phyloP scores from a whole-genome alignment of 805 yeast species.

The Kurtzmaniella fragi region DNA sequence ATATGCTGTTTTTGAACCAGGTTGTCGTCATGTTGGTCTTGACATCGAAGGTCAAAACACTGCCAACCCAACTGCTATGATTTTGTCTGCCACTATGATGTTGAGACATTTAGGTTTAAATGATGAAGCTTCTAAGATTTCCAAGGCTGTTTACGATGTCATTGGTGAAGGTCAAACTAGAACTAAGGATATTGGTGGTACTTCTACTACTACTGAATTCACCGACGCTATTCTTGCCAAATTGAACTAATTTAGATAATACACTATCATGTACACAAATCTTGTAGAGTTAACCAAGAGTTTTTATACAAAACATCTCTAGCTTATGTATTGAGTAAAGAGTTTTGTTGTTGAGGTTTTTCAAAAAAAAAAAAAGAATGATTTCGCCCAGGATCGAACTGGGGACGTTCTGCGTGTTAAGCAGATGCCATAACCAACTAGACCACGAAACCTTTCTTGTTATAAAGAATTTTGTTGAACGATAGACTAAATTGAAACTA shows the following conservation, averaged over 20 bases:
- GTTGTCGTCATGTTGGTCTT: conserved; percentile 98
- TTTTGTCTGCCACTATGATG: conserved; percentile 84
- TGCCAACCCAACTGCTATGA: conserved; percentile 98
- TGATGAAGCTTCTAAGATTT: conserved; percentile 76
- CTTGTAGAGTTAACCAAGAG: not conserved
- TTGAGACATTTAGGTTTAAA: conserved; percentile 93
- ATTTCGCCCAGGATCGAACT: conserved; percentile 99
- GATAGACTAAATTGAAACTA: too few species aligned
- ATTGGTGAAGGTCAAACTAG: conserved; percentile 81
- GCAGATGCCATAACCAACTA: conserved; percentile 93
- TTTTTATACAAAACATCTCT: not conserved
- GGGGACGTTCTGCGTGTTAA: conserved; percentile 99
- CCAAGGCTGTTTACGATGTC: conserved; percentile 85
- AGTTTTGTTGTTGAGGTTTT: too few species aligned
- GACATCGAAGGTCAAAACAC: conserved; percentile 92
- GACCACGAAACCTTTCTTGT: conserved; percentile 2
- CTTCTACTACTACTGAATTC: conserved; percentile 85
- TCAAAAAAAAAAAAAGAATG: conserved; percentile 39
- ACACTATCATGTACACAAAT: not conserved
- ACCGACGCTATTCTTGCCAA: conserved; percentile 83
- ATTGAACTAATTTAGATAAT: conserved; percentile 34
- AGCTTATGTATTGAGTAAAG: not conserved
- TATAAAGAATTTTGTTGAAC: not conserved
- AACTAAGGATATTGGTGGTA: conserved; percentile 91
- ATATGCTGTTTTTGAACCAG: conserved; percentile 97